Evolutionary conservation across 768 basidiomycete genomes (phyloP), one percentile per base, ranked within the genome.

Genomic region (Amylocystis lapponica): DNA sequence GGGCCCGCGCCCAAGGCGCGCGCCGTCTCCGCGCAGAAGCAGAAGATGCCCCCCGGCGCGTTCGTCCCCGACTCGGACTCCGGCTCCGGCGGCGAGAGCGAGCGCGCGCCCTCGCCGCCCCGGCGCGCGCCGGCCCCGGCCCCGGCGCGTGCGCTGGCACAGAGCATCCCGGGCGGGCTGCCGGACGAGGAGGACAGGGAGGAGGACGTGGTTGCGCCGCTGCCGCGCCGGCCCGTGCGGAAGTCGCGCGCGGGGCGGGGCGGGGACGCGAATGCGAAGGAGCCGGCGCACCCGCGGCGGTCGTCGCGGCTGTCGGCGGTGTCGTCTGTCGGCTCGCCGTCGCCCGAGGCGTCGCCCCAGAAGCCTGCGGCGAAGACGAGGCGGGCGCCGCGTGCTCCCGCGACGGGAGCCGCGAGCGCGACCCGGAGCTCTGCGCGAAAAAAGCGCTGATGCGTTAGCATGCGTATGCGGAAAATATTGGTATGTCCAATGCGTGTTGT

Each of bases 61-160:
- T 77, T 78, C 49, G 57, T 59, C 7, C 56, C 56, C 2, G 69
- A 70, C 2, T 71, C 71, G 9, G 73, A 72, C 17, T 13, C n/a
- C 34, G 20, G 38, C 43, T 30, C 29, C 34, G 31, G 11, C 39
- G 26, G 6, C 38, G 43, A 26, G 25, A 13, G 14, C 29, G 20
- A 45, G 25, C 26, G 33, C 39, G 26, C 43, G 38, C 27, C 29
- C 8, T 4, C 22, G 31, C 29, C 3, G 62, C 48, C 9, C 20
- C 19, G 13, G 39, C 41, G 22, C 35, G 34, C 39, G 29, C 41
- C 44, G 4, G 29, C 27, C 11, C 41, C 46, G 6, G 27, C 30
- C 21, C 39, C 48, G 27, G 27, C 41, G 17, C 50, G 40, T 7
- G 22, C 46, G 16, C 39, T 45, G 14, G 20, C 25, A n/a, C 56